phyloP scores from a whole-genome alignment of 202 grass and related monocot genomes.

The Musa balbisiana region DNA sequence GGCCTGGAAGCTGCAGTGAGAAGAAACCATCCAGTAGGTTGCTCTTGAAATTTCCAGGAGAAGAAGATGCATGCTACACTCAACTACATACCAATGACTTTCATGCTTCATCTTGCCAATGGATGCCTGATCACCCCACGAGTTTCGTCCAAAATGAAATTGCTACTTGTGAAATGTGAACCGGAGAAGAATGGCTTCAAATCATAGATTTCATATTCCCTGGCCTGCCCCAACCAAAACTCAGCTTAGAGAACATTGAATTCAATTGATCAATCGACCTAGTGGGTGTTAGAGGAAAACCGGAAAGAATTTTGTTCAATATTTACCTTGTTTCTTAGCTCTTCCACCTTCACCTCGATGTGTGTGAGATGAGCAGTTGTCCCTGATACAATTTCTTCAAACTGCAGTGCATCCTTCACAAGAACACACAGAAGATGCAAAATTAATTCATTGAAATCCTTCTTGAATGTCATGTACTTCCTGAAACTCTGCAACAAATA shows the following conservation, averaged over 20 bases:
- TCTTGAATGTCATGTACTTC: conserved; percentile 97
- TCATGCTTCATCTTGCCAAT: conserved; percentile 22
- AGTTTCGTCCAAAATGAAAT: conserved; percentile 68
- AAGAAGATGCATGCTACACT: too few species aligned
- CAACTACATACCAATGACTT: too few species aligned
- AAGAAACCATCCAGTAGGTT: too few species aligned
- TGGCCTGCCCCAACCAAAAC: conserved; percentile 41
- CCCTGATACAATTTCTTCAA: conserved; percentile 69
- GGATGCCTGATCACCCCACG: conserved; percentile 69
- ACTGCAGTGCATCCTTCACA: conserved; percentile 85
- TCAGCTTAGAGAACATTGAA: background rate
- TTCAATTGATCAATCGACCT: background rate
- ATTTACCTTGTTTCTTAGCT: conserved; percentile 70
- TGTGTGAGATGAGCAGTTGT: conserved; percentile 41
- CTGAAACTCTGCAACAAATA: conserved; percentile 58
- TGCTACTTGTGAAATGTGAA: conserved; percentile 60
- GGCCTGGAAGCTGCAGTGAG: too few species aligned
- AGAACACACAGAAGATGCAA: conserved; percentile 77
- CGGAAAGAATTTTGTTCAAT: background rate
- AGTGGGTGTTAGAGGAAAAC: background rate
- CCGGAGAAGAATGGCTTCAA: conserved; percentile 86
- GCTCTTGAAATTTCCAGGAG: too few species aligned
- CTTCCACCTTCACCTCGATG: conserved; percentile 75
- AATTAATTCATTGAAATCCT: conserved; percentile 85
- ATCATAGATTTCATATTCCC: conserved; percentile 89